Conservation (phyloP, 2,329 filamentous ascomycete genomes). For the Fusarium keratoplasticum region DNA sequence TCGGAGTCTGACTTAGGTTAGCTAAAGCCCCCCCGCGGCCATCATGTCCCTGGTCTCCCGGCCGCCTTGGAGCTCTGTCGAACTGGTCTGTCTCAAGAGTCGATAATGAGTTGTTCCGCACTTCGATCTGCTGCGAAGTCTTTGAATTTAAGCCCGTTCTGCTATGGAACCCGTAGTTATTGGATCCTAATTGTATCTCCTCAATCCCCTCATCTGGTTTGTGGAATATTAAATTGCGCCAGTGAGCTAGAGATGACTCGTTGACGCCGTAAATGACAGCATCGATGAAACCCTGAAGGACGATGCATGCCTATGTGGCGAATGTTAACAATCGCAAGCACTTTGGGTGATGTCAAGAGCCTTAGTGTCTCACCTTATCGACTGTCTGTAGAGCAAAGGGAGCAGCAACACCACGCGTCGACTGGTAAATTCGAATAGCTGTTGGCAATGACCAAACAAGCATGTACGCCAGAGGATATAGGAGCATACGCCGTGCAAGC, state of each 20-base stretch:
- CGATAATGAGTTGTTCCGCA: not conserved
- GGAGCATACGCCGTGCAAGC: constrained; percentile 9
- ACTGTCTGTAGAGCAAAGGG: constrained; percentile 11
- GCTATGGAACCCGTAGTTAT: not conserved
- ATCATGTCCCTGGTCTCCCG: not conserved
- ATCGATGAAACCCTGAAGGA: constrained; percentile 12
- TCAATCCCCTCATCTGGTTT: not conserved
- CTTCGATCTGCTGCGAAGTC: not conserved
- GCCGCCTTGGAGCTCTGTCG: not conserved
- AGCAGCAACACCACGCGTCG: constrained; percentile 1
- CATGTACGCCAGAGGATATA: constrained; percentile 21
- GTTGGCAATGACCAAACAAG: constrained; percentile 16
- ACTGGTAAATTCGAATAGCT: constrained; percentile 10
- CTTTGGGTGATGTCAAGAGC: not conserved
- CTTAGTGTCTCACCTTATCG: constrained; percentile 3
- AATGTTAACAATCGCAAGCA: not conserved
- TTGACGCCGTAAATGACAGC: constrained; percentile 13
- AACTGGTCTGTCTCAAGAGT: not conserved
- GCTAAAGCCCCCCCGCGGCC: not conserved
- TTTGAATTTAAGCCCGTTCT: not conserved
- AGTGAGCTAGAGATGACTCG: constrained; percentile 1
- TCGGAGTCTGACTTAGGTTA: not conserved
- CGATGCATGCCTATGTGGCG: constrained; percentile 4
- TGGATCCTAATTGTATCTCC: not conserved
- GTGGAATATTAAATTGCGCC: not conserved